Conservation (phyloP, 352 stramenopile species). For the Pythium apleroticum region DNA sequence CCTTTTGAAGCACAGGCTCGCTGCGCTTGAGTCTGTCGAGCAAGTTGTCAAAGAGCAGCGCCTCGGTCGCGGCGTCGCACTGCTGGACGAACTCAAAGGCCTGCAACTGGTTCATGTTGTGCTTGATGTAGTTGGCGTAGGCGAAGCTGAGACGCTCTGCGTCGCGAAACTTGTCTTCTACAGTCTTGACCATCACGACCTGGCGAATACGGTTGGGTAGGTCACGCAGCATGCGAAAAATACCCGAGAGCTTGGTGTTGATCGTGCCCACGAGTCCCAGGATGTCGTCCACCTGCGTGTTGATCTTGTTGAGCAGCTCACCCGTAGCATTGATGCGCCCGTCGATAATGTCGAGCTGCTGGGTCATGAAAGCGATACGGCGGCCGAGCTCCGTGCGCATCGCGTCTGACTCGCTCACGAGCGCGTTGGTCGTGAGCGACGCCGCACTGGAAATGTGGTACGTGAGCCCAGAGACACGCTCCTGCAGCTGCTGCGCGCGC, state of each 20-base stretch:
- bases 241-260: background rate
- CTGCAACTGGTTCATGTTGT: slow-evolving; percentile 22
- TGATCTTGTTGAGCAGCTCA: background rate
- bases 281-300: slow-evolving; percentile 10
- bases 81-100: slow-evolving; percentile 17
- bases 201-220: slow-evolving; percentile 15
- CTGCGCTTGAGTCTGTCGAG: slow-evolving; percentile 5
- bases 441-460: slow-evolving; percentile 1
- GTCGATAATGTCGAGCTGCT: slow-evolving; percentile 20
- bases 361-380: slow-evolving; percentile 12
- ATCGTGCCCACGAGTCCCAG: background rate
- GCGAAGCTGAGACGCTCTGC: slow-evolving; percentile 14
- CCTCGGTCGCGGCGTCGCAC: slow-evolving; percentile 6
- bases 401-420: slow-evolving; percentile 6
- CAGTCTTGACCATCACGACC: slow-evolving; percentile 10
- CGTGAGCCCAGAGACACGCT: background rate
- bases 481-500: slow-evolving; percentile 1
- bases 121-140: slow-evolving; percentile 25
- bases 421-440: background rate
- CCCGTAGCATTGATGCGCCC: slow-evolving; percentile 5
- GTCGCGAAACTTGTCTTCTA: slow-evolving; percentile 15
- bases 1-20: slow-evolving; percentile 6
- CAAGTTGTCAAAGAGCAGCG: slow-evolving; percentile 15
- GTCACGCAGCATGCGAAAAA: slow-evolving; percentile 10
- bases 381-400: slow-evolving; percentile 15